phyloP scores from a whole-genome alignment of 177 flowering plant genomes.

The Viscum album region DNA sequence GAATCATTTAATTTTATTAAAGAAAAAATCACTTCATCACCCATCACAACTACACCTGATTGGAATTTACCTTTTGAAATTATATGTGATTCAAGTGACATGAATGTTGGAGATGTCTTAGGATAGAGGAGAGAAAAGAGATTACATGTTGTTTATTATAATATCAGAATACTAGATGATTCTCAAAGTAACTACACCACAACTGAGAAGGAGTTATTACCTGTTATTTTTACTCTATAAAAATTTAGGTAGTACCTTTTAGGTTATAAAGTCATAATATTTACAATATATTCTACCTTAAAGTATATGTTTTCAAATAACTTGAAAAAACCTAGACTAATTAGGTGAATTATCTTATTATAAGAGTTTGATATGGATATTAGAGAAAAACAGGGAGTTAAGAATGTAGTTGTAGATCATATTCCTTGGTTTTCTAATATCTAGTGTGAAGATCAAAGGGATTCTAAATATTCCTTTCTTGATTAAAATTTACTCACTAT shows the following conservation, averaged over 20 bases:
- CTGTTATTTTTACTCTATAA: neutral
- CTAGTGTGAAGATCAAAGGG: too few species aligned
- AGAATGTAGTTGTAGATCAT: too few species aligned
- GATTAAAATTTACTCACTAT: too few species aligned
- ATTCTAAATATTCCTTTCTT: too few species aligned
- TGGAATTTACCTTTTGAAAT: neutral
- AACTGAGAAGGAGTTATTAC: neutral
- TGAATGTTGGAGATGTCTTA: neutral
- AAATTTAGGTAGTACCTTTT: neutral
- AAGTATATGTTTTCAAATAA: neutral
- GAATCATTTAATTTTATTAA: neutral
- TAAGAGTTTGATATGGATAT: too few species aligned
- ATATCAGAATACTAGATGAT: neutral
- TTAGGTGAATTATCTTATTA: too few species aligned
- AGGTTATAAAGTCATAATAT: neutral
- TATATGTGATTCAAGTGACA: neutral
- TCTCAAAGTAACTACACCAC: neutral
- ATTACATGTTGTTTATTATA: neutral
- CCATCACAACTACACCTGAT: neutral
- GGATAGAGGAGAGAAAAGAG: neutral
- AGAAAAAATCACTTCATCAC: neutral
- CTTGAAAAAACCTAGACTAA: too few species aligned
- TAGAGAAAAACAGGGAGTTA: too few species aligned
- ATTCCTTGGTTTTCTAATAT: too few species aligned
- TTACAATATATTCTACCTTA: neutral